phyloP scores from a whole-genome alignment of 129 eudicot genomes.

The Daucus carota region DNA sequence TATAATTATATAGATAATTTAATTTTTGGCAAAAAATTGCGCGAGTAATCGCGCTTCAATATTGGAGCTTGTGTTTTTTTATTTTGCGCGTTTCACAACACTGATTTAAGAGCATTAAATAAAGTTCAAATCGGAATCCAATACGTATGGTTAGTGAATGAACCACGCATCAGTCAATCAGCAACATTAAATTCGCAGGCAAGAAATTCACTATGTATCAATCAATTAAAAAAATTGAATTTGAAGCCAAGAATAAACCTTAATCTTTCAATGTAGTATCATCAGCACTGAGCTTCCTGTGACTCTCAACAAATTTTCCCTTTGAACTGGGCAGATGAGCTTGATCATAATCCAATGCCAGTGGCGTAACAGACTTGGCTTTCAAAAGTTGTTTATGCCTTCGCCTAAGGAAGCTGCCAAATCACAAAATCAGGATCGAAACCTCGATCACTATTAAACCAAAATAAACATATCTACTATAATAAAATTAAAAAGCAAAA shows the following conservation, averaged over 20 bases:
- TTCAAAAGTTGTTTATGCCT: constrained; percentile 24
- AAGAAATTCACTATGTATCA: not conserved
- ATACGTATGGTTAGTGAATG: not conserved
- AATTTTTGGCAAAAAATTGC: too few species aligned
- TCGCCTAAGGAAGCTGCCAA: constrained; percentile 36
- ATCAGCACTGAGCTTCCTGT: not conserved
- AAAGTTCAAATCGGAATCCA: not conserved
- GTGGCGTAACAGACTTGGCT: constrained; percentile 3
- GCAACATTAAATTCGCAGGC: not conserved
- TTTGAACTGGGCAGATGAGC: not conserved
- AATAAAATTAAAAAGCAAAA: constrained; percentile 1
- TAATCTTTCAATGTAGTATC: constrained; percentile 9
- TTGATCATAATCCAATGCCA: not conserved
- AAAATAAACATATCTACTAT: not conserved
- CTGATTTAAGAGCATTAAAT: not conserved
- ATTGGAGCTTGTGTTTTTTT: too few species aligned
- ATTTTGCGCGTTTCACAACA: too few species aligned
- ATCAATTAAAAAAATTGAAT: not conserved
- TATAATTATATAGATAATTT: too few species aligned
- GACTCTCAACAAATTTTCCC: not conserved
- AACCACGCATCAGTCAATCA: not conserved
- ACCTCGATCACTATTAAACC: not conserved
- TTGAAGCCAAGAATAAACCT: constrained; percentile 4
- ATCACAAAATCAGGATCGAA: not conserved
- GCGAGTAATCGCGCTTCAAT: too few species aligned